A percentile compares a stretch with the other conserved stretches of the same genome.
These are phyloP conservation scores for Panicum miliaceum DNA, from an alignment of 176 grass and related monocot genomes.

Conservation along the genomic window DNA sequence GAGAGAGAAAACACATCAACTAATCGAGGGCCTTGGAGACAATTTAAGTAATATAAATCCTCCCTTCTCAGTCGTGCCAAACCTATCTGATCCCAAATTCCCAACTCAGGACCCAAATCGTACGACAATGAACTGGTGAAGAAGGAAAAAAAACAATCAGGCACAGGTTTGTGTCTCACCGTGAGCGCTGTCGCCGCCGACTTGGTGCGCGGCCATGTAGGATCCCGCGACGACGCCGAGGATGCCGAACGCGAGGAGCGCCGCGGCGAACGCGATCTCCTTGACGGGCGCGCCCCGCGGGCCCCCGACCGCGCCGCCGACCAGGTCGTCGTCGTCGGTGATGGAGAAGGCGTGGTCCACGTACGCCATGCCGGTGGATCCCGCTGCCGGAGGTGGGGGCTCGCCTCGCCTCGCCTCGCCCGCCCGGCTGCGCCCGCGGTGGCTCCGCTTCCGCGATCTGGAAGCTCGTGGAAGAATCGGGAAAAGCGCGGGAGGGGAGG, in stretches of 20 bases:
- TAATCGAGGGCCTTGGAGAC: background rate
- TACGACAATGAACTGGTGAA: background rate
- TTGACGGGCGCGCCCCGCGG: slow-evolving; percentile 63
- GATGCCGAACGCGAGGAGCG: slow-evolving; percentile 78
- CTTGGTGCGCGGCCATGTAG: slow-evolving; percentile 59
- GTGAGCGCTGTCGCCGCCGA: slow-evolving; percentile 74
- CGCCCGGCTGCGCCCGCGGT: background rate
- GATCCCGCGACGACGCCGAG: slow-evolving; percentile 52
- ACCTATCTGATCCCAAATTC: background rate
- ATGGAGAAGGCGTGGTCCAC: slow-evolving; percentile 86
- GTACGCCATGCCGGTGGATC: slow-evolving; percentile 61
- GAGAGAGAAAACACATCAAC: background rate
- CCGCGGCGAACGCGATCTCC: slow-evolving; percentile 73
- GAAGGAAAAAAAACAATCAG: background rate
- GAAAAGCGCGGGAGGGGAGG: slow-evolving; percentile 18
- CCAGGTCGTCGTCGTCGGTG: slow-evolving; percentile 72
- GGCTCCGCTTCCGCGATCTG: slow-evolving; percentile 11
- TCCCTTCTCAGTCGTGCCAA: background rate
- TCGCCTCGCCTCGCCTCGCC: slow-evolving; percentile 5
- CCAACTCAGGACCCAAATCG: background rate
- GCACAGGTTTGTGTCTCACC: slow-evolving; percentile 40
- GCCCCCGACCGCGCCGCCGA: slow-evolving; percentile 45
- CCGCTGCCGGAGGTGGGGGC: background rate
- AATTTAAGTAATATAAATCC: background rate
- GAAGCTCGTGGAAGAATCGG: slow-evolving; percentile 14